phyloP scores from a whole-genome alignment of 345 rosid species.

The Citrus sp. region DNA sequence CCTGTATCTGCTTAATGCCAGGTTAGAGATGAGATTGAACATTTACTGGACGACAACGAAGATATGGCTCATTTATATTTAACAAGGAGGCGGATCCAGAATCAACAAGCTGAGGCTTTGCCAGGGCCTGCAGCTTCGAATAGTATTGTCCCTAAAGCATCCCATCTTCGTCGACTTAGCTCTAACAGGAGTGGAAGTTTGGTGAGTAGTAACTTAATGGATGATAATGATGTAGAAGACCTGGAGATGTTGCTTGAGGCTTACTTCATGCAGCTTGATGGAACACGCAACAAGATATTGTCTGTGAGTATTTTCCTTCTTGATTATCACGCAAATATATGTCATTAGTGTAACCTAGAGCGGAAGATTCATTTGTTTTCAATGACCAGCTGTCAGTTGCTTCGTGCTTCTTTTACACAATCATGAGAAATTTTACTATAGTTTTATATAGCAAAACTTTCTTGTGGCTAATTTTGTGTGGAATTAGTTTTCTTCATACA shows the following conservation, averaged over 20 bases:
- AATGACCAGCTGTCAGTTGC: background rate
- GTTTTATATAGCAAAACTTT: background rate
- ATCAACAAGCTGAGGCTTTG: conserved; percentile 65
- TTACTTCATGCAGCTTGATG: conserved; percentile 93
- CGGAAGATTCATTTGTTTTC: background rate
- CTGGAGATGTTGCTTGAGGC: conserved; percentile 94
- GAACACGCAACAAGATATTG: conserved; percentile 86
- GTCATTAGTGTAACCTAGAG: background rate
- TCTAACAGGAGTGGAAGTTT: conserved; percentile 67
- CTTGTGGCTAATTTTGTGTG: background rate
- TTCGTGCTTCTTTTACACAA: background rate
- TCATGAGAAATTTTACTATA: background rate
- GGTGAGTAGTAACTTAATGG: conserved; percentile 43
- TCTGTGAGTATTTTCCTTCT: conserved; percentile 50
- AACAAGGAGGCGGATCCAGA: conserved; percentile 74
- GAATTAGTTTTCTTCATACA: background rate
- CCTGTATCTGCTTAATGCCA: conserved; percentile 20
- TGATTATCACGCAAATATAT: background rate
- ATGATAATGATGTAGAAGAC: conserved; percentile 76
- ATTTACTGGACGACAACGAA: conserved; percentile 79
- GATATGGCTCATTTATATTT: conserved; percentile 84
- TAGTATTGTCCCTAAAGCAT: conserved; percentile 26
- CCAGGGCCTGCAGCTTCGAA: conserved; percentile 44
- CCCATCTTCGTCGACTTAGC: conserved; percentile 39
- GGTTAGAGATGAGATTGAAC: conserved; percentile 94